Evolutionary conservation across 2,329 filamentous ascomycete genomes (phyloP).

Genomic region (Dryadomyces quercus-mongolicae): DNA sequence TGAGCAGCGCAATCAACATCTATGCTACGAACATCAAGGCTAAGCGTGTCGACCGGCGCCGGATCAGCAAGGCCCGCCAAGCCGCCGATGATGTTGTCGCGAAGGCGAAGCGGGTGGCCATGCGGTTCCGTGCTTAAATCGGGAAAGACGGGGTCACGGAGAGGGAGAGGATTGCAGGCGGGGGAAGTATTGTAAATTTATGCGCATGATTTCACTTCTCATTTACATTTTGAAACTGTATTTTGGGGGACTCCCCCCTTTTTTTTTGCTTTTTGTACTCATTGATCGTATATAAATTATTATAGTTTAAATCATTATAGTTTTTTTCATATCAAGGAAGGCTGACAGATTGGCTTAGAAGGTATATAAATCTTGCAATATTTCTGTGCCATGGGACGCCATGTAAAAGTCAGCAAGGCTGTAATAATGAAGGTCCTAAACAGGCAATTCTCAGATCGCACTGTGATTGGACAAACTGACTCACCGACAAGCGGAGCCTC

Average conservation of each 20-base stretch:
- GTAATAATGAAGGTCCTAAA: neutral
- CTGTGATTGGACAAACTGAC: neutral
- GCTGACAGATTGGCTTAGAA: too few relatives aligned
- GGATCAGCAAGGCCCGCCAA: too few relatives aligned
- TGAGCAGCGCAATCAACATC: slow-evolving; percentile 12
- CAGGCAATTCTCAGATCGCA: neutral
- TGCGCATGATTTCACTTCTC: neutral
- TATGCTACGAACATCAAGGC: slow-evolving; percentile 13
- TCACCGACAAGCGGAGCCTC: neutral
- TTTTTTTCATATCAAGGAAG: neutral
- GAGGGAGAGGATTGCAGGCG: neutral
- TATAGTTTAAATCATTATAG: neutral
- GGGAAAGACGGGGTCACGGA: neutral
- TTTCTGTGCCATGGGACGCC: too few relatives aligned
- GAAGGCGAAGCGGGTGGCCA: slow-evolving; percentile 10
- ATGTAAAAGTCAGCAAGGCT: neutral
- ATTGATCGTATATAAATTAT: neutral
- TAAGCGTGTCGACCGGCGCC: neutral
- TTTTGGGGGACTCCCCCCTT: neutral
- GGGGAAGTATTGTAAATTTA: neutral
- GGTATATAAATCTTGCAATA: too few relatives aligned
- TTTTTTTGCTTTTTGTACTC: neutral
- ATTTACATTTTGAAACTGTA: neutral
- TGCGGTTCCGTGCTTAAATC: slow-evolving; percentile 14
- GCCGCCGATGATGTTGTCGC: too few relatives aligned